Base-by-base conservation (phyloP, 371 early-diverging fungal species). In the Apophysomyces elegans region DNA sequence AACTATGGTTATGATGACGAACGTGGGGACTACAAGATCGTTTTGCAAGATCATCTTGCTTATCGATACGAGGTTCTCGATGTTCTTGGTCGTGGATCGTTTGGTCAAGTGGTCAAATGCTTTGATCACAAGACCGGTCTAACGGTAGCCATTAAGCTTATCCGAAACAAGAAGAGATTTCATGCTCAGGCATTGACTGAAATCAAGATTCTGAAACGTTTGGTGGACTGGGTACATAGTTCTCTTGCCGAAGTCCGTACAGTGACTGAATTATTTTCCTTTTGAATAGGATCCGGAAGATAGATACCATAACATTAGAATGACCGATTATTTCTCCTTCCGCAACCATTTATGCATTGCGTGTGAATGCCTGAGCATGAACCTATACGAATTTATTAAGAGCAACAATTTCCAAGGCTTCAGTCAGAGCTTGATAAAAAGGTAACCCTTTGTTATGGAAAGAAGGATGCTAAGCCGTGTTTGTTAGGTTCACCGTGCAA, bases 31-130 rank as follows among this genome's bases (percentile, higher is more conserved):
- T 95, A 95, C 63, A 81, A 88, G 57, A 84, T 96, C 39, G 86
- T 89, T 38, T 76, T 82, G 56, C 88, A 91, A 66, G 97, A 97
- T 77, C 97, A 97, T 72, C 69, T 97, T 43, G 83, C 82, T 58
- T 97, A 93, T 75, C 89, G 96, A 5, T 97, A 95, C 78, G 95
- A 96, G 76, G 83, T 97, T 26, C 58, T 95, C 43, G 90, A 90
- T n/a, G 76, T 90, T 37, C 77, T 98, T 12, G 99, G 99, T 46
- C 93, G 94, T 72, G 99, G 99, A 7, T 95, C 96, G 6, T 99
- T 98, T 81, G 98, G 99, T 12, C 96, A 98, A 74, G 99, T 98
- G 3, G 87, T 95, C 60, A 92, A 93, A 68, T 95, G 95, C 67
- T 86, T 86, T 46, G 95, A 96, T 75, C 95, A 96, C 79, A 91